Percentiles rank a stretch among this genome's conserved stretches.
These are phyloP conservation scores for Herpetomonas samuelpessoai DNA, from an alignment of 208 protist genomes.

Conservation along the genomic window DNA sequence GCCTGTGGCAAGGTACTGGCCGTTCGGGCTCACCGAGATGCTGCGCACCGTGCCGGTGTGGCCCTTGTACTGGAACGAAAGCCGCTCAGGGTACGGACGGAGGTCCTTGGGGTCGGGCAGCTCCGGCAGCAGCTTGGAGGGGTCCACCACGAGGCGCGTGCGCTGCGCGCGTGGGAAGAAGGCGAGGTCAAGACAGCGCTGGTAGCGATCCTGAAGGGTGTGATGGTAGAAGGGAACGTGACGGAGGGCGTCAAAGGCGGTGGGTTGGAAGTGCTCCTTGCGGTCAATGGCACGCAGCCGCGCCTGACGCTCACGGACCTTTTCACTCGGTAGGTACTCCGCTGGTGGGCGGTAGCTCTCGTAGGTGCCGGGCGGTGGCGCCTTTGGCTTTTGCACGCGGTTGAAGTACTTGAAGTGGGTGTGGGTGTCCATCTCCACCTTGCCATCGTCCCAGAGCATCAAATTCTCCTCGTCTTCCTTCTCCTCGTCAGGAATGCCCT, in stretches of 20 bases:
- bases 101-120: slow-evolving; percentile 98
- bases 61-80: slow-evolving; percentile 96
- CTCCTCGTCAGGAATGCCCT: slow-evolving; percentile 29
- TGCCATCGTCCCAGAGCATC: slow-evolving; percentile 80
- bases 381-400: slow-evolving; percentile 74
- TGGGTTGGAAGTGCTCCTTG: slow-evolving; percentile 93
- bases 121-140: slow-evolving; percentile 96
- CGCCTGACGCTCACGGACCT: slow-evolving; percentile 85
- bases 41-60: slow-evolving; percentile 93
- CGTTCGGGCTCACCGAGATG: slow-evolving; percentile 94
- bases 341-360: slow-evolving; percentile 98
- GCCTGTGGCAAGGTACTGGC: slow-evolving; percentile 97
- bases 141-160: slow-evolving; percentile 91
- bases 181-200: slow-evolving; percentile 99
- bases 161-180: slow-evolving; percentile 94
- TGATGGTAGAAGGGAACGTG: slow-evolving; percentile 95
- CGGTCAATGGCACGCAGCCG: slow-evolving; percentile 89
- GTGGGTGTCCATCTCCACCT: slow-evolving; percentile 86
- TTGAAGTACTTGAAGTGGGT: slow-evolving; percentile 89
- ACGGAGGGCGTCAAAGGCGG: slow-evolving; percentile 91
- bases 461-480: slow-evolving; percentile 31
- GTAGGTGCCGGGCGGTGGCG: slow-evolving; percentile 91
- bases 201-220: slow-evolving; percentile 97
- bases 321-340: slow-evolving; percentile 96
- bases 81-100: slow-evolving; percentile 97